These are phyloP conservation scores for Mucor velutinosus DNA, from an alignment of 371 early-diverging fungal genomes.

Conservation along the genomic window DNA sequence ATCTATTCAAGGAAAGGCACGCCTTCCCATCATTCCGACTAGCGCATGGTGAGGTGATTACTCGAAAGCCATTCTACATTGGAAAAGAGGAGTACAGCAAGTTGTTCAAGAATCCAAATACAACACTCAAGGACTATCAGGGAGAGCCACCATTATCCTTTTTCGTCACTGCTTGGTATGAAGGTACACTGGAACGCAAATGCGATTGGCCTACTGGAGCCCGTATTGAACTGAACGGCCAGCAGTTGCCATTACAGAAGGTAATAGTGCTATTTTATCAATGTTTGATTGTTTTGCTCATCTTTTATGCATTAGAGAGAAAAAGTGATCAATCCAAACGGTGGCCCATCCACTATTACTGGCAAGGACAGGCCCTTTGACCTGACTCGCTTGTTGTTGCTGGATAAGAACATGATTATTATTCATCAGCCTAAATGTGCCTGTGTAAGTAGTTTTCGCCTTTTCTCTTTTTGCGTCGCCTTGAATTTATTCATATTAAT, in stretches of 20 bases:
- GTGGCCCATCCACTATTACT: not conserved
- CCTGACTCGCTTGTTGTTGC: slow-evolving; percentile 12
- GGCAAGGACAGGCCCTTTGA: slow-evolving; percentile 47
- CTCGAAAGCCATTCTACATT: not conserved
- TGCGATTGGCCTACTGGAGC: slow-evolving; percentile 44
- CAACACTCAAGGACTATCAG: not conserved
- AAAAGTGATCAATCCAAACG: not conserved
- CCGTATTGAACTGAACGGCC: slow-evolving; percentile 25
- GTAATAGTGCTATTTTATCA: slow-evolving; percentile 10
- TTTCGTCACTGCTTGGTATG: slow-evolving; percentile 29
- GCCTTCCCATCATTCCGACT: slow-evolving; percentile 24
- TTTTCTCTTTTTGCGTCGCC: too few species aligned
- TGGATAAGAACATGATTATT: slow-evolving; percentile 26
- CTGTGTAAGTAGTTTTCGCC: slow-evolving; percentile 30
- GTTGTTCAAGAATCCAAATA: not conserved
- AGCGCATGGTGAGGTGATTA: slow-evolving; percentile 19
- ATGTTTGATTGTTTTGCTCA: not conserved
- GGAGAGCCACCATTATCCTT: slow-evolving; percentile 22
- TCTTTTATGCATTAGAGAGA: not conserved
- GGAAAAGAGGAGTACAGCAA: not conserved
- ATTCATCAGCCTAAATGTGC: slow-evolving; percentile 34
- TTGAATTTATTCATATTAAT: too few species aligned
- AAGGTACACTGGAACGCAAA: slow-evolving; percentile 7
- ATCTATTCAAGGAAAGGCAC: not conserved
- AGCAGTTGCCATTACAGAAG: slow-evolving; percentile 13